Conservation (phyloP, 1,284 basidiomycete species). For the Ustilago trichophora region DNA sequence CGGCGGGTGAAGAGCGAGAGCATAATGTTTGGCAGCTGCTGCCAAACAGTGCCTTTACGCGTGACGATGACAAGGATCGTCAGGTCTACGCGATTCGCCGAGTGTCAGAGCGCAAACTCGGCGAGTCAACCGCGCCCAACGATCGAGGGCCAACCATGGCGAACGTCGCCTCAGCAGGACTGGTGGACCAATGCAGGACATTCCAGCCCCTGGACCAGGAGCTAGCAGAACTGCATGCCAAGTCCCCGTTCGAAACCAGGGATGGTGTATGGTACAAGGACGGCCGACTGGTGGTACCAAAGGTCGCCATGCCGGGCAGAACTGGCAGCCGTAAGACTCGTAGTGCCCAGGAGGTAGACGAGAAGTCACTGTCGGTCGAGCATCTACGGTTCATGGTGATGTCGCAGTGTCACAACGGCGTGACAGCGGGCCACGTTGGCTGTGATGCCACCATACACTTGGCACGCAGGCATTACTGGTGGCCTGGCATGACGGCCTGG, state of each 20-base stretch:
- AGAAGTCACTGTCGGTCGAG: neutral
- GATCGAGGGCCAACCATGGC: no score
- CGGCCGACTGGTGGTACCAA: neutral
- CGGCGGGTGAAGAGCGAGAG: neutral
- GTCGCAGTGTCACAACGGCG: conserved; percentile 1
- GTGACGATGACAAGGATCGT: neutral
- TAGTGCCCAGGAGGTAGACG: neutral
- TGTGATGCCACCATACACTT: neutral
- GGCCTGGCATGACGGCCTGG: conserved; percentile 60
- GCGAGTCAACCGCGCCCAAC: no score
- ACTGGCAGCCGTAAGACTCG: neutral
- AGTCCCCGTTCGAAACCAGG: no score
- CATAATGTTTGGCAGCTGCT: neutral
- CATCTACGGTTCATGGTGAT: conserved; percentile 5
- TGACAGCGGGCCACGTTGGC: conserved; percentile 4
- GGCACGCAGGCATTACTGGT: conserved; percentile 67
- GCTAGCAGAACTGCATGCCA: no score
- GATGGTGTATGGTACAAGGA: no score
- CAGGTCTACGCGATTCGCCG: no score
- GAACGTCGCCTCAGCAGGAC: no score
- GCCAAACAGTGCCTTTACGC: neutral
- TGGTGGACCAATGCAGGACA: no score
- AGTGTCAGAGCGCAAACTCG: no score
- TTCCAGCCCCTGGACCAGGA: no score
- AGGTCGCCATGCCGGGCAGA: neutral